Evolutionary conservation across 2,329 filamentous ascomycete genomes (phyloP).

Genomic region (Fusarium odoratissimum): DNA sequence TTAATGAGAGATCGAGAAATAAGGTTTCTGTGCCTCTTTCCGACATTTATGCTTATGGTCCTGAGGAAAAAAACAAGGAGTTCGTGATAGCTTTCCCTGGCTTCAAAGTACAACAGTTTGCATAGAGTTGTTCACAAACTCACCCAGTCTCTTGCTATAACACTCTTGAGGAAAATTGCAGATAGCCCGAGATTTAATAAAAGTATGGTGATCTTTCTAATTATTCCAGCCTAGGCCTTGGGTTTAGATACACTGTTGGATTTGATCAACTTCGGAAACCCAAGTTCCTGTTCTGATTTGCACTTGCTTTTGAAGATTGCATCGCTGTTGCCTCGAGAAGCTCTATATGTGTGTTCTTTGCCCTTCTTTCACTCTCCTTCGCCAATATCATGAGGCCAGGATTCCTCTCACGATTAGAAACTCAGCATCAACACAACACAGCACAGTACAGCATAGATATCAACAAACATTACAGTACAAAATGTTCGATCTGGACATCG

Average conservation of each 20-base stretch:
- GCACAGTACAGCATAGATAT: background rate
- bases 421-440: background rate
- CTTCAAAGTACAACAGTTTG: too few species aligned
- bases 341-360: background rate
- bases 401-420: background rate
- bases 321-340: background rate
- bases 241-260: too few species aligned
- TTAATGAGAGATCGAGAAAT: background rate
- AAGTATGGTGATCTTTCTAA: too few species aligned
- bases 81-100: background rate
- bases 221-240: too few species aligned
- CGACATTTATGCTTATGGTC: background rate
- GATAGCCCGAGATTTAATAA: too few species aligned
- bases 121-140: too few species aligned
- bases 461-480: background rate
- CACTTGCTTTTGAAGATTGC: background rate
- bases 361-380: background rate
- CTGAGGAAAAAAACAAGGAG: background rate
- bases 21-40: background rate
- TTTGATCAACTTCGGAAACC: background rate
- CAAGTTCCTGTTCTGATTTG: background rate
- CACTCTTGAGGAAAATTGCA: too few species aligned
- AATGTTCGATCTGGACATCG: background rate
- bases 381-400: background rate
- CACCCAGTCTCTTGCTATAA: too few species aligned